A percentile compares a stretch with the other conserved stretches of the same genome.
Evolutionary conservation across 352 stramenopile species (phyloP).

Genomic region (Pythium myriotylum): DNA sequence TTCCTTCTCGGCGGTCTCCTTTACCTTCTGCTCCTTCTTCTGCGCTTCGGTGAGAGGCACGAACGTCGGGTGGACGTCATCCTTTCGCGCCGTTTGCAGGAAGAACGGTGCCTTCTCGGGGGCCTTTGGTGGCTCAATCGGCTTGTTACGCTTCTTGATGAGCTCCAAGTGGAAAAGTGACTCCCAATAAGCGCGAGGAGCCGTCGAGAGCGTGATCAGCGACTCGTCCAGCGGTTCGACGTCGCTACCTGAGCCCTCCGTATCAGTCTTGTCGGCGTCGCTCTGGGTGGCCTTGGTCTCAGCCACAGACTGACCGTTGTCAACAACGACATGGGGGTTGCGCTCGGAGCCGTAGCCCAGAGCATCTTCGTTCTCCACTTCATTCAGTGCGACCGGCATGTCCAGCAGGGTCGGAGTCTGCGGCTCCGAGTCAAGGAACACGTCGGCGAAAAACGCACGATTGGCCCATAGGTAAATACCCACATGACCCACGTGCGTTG

Average conservation of each 20-base stretch:
- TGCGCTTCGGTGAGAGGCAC: constrained; percentile 42
- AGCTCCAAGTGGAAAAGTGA: constrained; percentile 93
- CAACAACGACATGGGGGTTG: constrained; percentile 41
- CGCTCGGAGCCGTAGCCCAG: constrained; percentile 53
- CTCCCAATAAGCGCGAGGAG: constrained; percentile 87
- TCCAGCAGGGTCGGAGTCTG: constrained; percentile 86
- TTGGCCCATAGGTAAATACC: constrained; percentile 97
- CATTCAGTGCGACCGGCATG: constrained; percentile 89
- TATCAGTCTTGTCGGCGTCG: constrained; percentile 40
- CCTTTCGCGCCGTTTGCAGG: constrained; percentile 88
- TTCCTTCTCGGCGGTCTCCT: constrained; percentile 23
- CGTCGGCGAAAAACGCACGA: constrained; percentile 91
- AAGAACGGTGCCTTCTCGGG: constrained; percentile 96
- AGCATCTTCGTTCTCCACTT: constrained; percentile 73
- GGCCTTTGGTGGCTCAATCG: constrained; percentile 93
- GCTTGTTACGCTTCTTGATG: constrained; percentile 97
- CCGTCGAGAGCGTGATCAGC: constrained; percentile 77
- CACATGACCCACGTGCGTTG: constrained; percentile 90
- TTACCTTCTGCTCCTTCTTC: constrained; percentile 23
- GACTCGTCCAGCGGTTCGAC: constrained; percentile 58
- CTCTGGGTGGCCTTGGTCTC: constrained; percentile 8
- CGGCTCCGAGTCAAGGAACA: constrained; percentile 83
- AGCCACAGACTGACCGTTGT: constrained; percentile 8
- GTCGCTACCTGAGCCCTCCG: constrained; percentile 31
- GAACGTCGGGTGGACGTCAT: constrained; percentile 80